phyloP scores from a whole-genome alignment of 768 basidiomycete species.

The Lentinula raphanica region DNA sequence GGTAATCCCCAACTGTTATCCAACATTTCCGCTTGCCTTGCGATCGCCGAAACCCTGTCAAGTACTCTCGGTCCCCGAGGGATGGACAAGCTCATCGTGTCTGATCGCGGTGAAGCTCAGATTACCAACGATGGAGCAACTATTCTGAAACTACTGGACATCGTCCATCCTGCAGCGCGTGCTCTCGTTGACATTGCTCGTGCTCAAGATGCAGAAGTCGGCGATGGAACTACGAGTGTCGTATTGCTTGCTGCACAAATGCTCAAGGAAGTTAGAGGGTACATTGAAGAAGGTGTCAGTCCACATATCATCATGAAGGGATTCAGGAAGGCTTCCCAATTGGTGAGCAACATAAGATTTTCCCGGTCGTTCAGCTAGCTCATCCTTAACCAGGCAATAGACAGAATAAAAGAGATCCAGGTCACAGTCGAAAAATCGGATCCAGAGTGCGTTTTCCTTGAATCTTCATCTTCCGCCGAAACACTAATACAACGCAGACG shows the following conservation, averaged over 20 bases:
- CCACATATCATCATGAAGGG: conserved; percentile 98
- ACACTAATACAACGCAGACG: conserved; percentile 43
- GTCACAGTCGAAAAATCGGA: conserved; percentile 85
- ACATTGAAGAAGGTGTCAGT: conserved; percentile 95
- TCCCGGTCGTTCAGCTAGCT: conserved; percentile 2
- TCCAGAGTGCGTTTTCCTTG: conserved; percentile 61
- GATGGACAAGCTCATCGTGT: conserved; percentile 98
- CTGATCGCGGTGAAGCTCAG: conserved; percentile 90
- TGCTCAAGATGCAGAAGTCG: conserved; percentile 97
- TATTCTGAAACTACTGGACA: conserved; percentile 94
- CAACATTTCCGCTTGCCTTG: conserved; percentile 95
- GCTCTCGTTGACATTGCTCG: conserved; percentile 98
- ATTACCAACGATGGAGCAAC: conserved; percentile 99
- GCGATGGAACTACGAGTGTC: conserved; percentile 96
- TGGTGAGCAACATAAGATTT: conserved; percentile 51
- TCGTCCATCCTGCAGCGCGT: conserved; percentile 95
- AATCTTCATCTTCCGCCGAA: conserved; percentile 1
- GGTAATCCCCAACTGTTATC: conserved; percentile 89
- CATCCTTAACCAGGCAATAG: conserved; percentile 55
- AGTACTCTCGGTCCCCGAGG: conserved; percentile 96
- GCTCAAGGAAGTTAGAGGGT: conserved; percentile 84
- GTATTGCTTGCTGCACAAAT: conserved; percentile 92
- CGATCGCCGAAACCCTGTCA: conserved; percentile 85
- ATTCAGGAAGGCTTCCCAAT: conserved; percentile 77
- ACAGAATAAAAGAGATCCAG: conserved; percentile 86